A percentile compares a stretch with the other conserved stretches of the same genome.
Evolutionary conservation across 2,329 filamentous ascomycete genomes (phyloP).

Genomic region (Neonectria punicea): DNA sequence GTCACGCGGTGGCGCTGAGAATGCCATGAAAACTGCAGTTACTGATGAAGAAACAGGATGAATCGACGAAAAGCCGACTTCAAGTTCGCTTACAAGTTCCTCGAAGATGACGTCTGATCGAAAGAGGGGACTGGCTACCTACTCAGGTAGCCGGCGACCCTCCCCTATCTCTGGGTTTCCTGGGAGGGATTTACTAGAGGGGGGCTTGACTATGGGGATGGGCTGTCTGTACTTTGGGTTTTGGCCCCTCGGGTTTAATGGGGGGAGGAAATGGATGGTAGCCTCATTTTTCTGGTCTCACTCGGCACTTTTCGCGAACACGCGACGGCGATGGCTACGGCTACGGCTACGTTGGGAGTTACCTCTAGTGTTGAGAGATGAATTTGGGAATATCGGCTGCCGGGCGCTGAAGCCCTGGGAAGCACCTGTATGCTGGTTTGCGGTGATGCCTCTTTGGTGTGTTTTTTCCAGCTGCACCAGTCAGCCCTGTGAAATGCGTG

Average conservation of each 20-base stretch:
- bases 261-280: slow-evolving; percentile 24
- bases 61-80: slow-evolving; percentile 97
- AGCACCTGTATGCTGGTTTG: neutral
- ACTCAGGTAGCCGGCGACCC: neutral
- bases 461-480: neutral
- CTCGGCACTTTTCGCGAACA: slow-evolving; percentile 20
- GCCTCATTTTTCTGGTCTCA: slow-evolving; percentile 23
- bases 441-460: neutral
- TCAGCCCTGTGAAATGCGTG: neutral
- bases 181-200: neutral
- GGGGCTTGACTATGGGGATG: slow-evolving; percentile 9
- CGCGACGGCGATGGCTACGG: slow-evolving; percentile 20
- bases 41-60: slow-evolving; percentile 75
- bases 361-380: slow-evolving; percentile 24
- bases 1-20: slow-evolving; percentile 46
- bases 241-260: slow-evolving; percentile 18
- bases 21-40: neutral
- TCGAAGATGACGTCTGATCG: slow-evolving; percentile 85
- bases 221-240: slow-evolving; percentile 22
- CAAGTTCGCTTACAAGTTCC: slow-evolving; percentile 97
- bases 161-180: slow-evolving; percentile 1
- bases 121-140: neutral
- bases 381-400: slow-evolving; percentile 21
- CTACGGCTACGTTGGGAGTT: slow-evolving; percentile 24
- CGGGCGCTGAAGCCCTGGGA: slow-evolving; percentile 23